Evolutionary conservation across 345 rosid species (phyloP).

Genomic region (Luvunga scandens): DNA sequence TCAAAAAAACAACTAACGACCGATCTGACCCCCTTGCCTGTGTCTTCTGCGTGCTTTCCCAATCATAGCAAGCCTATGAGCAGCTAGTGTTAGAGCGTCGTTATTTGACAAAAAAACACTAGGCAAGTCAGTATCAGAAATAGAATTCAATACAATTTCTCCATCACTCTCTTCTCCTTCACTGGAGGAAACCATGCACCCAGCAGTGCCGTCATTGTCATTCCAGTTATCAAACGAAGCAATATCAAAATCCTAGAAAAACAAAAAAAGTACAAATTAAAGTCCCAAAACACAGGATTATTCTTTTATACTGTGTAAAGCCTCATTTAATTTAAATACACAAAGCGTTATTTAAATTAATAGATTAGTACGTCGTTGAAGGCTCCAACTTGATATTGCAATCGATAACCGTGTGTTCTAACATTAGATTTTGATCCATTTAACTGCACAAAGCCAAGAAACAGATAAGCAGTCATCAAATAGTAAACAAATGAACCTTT

Average conservation of each 20-base stretch:
- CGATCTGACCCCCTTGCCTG: conserved; percentile 45
- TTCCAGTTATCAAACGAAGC: conserved; percentile 48
- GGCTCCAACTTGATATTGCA: conserved; percentile 32
- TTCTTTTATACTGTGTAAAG: too few species aligned
- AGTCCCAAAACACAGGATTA: neutral
- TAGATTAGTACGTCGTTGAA: conserved; percentile 45
- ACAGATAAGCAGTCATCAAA: neutral
- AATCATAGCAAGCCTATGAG: conserved; percentile 63
- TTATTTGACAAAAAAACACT: conserved; percentile 37
- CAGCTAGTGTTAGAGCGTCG: conserved; percentile 50
- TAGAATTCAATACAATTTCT: conserved; percentile 52
- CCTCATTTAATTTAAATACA: neutral
- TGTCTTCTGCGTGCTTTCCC: conserved; percentile 52
- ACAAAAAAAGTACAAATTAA: neutral
- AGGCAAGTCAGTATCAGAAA: conserved; percentile 53
- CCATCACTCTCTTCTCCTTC: conserved; percentile 85
- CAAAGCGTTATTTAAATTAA: neutral
- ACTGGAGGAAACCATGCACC: conserved; percentile 57
- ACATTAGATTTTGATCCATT: conserved; percentile 26
- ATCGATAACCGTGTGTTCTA: conserved; percentile 19
- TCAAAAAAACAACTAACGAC: neutral
- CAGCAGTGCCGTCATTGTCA: conserved; percentile 31
- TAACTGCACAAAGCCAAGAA: conserved; percentile 23
- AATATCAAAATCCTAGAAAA: conserved; percentile 39
- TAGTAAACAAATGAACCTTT: neutral